Evolutionary conservation across 139 green algal species (phyloP).

Genomic region (Coelastrella sp.): DNA sequence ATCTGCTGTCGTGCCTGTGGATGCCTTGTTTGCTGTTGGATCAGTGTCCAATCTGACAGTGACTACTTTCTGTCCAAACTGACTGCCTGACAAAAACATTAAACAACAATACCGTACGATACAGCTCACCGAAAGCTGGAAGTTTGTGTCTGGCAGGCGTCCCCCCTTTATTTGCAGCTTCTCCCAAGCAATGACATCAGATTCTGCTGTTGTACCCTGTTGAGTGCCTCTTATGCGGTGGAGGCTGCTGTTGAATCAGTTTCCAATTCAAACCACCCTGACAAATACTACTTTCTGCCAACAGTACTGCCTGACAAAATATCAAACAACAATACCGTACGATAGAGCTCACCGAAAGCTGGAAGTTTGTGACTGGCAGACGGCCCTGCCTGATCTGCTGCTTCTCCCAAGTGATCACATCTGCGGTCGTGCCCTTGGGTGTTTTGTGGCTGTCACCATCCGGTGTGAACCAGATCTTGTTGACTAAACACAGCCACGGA

Average conservation of each 20-base stretch:
- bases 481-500: constrained; percentile 18
- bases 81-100: no score
- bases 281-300: neutral
- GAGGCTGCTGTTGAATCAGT: no score
- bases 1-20: no score
- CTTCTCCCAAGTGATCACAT: neutral
- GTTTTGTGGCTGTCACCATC: constrained; percentile 6
- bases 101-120: no score
- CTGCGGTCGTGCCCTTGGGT: neutral
- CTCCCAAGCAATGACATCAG: neutral
- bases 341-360: constrained; percentile 1
- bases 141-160: neutral
- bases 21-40: no score
- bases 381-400: neutral
- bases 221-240: no score
- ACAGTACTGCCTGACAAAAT: neutral
- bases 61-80: no score
- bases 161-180: neutral
- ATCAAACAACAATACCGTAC: no score
- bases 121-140: no score
- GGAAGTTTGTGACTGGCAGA: neutral
- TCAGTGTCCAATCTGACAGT: no score
- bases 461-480: constrained; percentile 24
- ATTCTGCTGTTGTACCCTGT: no score
- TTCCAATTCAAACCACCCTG: no score